Conservation (phyloP, 345 rosid species). For the Punica granatum region DNA sequence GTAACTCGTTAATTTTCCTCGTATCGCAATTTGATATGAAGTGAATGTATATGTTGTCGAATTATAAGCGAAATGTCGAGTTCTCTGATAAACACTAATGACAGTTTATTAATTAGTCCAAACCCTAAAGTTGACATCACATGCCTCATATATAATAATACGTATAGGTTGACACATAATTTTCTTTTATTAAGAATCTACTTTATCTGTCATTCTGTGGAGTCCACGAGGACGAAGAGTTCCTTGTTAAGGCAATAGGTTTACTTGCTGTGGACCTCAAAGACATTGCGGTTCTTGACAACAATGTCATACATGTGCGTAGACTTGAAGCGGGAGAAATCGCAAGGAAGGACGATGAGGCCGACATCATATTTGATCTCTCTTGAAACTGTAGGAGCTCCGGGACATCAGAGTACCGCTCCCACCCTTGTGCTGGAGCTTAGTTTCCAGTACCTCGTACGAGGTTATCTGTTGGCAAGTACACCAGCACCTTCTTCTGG, state of each 20-base stretch:
- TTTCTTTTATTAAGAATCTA: no score
- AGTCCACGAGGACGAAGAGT: neutral
- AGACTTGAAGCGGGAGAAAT: slow-evolving; percentile 58
- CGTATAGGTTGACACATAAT: no score
- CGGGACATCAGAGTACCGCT: slow-evolving; percentile 50
- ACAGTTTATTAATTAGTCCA: no score
- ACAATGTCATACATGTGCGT: slow-evolving; percentile 85
- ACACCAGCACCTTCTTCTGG: slow-evolving; percentile 21
- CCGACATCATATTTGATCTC: slow-evolving; percentile 42
- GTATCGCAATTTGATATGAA: no score
- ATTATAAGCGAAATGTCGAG: no score
- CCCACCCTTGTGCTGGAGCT: slow-evolving; percentile 73
- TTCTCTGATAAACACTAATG: no score
- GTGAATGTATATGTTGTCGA: no score
- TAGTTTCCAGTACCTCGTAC: slow-evolving; percentile 45
- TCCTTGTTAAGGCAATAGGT: no score
- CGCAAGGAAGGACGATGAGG: slow-evolving; percentile 68
- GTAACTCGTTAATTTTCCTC: no score
- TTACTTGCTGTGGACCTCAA: slow-evolving; percentile 54
- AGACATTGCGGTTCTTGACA: slow-evolving; percentile 60
- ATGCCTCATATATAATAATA: no score
- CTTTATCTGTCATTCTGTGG: no score
- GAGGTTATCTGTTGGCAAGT: slow-evolving; percentile 48
- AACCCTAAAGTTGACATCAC: no score
- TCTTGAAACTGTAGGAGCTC: slow-evolving; percentile 70